Conservation (phyloP, 805 yeast species). For the Metschnikowia noctiluminum region DNA sequence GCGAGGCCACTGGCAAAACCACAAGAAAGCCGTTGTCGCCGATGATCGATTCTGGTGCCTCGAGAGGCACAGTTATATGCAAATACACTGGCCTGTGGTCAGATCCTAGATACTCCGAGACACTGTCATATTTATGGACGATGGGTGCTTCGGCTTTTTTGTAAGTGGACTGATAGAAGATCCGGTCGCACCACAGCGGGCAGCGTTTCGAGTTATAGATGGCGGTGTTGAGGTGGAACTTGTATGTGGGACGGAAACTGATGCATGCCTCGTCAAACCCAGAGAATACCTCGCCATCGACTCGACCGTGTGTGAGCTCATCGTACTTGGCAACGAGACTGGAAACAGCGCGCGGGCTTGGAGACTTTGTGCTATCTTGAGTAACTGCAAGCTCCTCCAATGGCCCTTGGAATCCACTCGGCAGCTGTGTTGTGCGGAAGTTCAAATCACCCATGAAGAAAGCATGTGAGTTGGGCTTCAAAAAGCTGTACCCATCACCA, state of each 20-base stretch:
- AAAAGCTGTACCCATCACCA: constrained; percentile 51
- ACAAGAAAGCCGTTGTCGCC: constrained; percentile 16
- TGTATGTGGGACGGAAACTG: constrained; percentile 76
- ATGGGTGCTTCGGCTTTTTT: constrained; percentile 18
- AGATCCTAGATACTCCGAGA: constrained; percentile 49
- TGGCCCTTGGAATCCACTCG: constrained; percentile 9
- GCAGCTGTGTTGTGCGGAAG: constrained; percentile 52
- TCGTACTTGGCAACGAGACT: constrained; percentile 37
- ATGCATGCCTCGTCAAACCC: constrained; percentile 70
- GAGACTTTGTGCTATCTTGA: constrained; percentile 21
- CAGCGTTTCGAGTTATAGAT: constrained; percentile 54
- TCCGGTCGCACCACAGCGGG: constrained; percentile 92
- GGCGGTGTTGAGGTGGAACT: constrained; percentile 52
- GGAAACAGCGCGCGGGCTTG: constrained; percentile 12
- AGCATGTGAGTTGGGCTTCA: constrained; percentile 54
- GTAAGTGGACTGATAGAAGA: constrained; percentile 53
- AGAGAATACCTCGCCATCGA: constrained; percentile 45
- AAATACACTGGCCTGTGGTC: constrained; percentile 83
- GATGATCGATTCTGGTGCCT: constrained; percentile 29
- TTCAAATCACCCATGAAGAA: constrained; percentile 86
- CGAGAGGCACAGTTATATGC: constrained; percentile 44
- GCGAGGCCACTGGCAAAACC: constrained; percentile 12
- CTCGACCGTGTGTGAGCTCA: constrained; percentile 46
- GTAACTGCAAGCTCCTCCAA: constrained; percentile 22
- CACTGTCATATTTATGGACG: constrained; percentile 46